phyloP scores from a whole-genome alignment of 495 filamentous ascomycete species.

The Cercophora scortea region DNA sequence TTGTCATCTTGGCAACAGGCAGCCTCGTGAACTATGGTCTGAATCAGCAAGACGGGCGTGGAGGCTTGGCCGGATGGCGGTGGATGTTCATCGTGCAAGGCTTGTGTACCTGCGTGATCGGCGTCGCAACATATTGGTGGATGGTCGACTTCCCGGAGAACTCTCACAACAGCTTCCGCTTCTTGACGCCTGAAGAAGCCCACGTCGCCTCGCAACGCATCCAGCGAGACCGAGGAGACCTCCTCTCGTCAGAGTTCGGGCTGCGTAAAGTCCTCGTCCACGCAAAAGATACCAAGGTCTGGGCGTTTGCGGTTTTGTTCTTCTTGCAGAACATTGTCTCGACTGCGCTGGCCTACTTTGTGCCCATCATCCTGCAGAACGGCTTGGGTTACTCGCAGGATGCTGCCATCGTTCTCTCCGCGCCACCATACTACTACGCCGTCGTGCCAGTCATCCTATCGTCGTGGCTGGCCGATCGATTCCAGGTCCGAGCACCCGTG shows the following conservation, averaged over 20 bases:
- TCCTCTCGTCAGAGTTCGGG: slow-evolving; percentile 52
- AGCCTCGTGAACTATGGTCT: slow-evolving; percentile 66
- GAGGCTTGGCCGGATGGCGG: slow-evolving; percentile 60
- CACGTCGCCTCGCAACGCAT: slow-evolving; percentile 51
- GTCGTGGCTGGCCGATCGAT: slow-evolving; percentile 60
- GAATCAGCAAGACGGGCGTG: slow-evolving; percentile 52
- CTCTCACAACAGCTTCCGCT: slow-evolving; percentile 51
- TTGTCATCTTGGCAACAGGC: slow-evolving; percentile 61
- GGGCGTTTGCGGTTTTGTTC: slow-evolving; percentile 64
- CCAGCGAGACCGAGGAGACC: slow-evolving; percentile 57
- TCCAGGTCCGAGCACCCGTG: slow-evolving; percentile 55
- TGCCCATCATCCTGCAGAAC: slow-evolving; percentile 63
- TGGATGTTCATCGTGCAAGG: slow-evolving; percentile 73
- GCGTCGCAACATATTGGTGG: slow-evolving; percentile 66
- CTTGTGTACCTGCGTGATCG: slow-evolving; percentile 54
- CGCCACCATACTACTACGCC: slow-evolving; percentile 72
- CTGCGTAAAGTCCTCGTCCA: slow-evolving; percentile 51
- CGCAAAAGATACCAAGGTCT: slow-evolving; percentile 62
- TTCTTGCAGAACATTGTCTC: slow-evolving; percentile 69
- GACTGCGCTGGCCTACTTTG: slow-evolving; percentile 59
- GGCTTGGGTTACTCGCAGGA: slow-evolving; percentile 66
- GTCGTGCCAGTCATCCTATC: slow-evolving; percentile 63
- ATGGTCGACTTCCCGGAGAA: slow-evolving; percentile 76
- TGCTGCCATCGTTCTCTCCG: slow-evolving; percentile 61
- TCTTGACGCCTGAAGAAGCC: slow-evolving; percentile 53